These are phyloP conservation scores for Cladorrhinum sp. DNA, from an alignment of 2,329 filamentous ascomycete genomes.

Conservation along the genomic window DNA sequence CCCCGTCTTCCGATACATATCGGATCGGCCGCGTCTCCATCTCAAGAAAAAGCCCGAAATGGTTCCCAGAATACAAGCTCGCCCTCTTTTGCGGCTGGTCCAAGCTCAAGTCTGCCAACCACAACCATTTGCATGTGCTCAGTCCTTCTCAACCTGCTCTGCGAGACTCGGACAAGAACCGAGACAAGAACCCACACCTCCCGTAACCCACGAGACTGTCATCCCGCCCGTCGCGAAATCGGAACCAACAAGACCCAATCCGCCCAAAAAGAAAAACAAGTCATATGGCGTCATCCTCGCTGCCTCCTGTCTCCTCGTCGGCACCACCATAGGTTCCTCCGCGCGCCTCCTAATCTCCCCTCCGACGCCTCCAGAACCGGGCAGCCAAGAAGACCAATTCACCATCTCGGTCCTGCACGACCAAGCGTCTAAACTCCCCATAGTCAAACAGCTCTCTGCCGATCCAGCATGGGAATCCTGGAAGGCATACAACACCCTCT, in stretches of 20 bases:
- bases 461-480: slow-evolving; percentile 39
- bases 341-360: slow-evolving; percentile 42
- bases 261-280: slow-evolving; percentile 22
- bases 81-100: slow-evolving; percentile 10
- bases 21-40: not conserved
- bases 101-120: slow-evolving; percentile 1
- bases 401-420: slow-evolving; percentile 40
- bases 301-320: slow-evolving; percentile 40
- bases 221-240: not conserved
- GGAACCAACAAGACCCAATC: not conserved
- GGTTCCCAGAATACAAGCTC: slow-evolving; percentile 17
- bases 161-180: slow-evolving; percentile 7
- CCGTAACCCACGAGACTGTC: not conserved
- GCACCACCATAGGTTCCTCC: slow-evolving; percentile 38
- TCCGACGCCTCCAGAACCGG: slow-evolving; percentile 39
- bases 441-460: slow-evolving; percentile 44
- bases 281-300: slow-evolving; percentile 28
- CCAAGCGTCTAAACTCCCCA: slow-evolving; percentile 44
- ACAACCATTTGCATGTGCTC: not conserved
- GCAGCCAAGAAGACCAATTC: slow-evolving; percentile 40
- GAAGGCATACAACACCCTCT: slow-evolving; percentile 38
- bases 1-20: not conserved
- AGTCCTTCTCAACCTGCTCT: slow-evolving; percentile 17
- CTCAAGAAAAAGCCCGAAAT: slow-evolving; percentile 9
- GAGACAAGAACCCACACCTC: slow-evolving; percentile 3